phyloP scores from a whole-genome alignment of 2,329 filamentous ascomycete genomes.

The Aspergillus jensenii region DNA sequence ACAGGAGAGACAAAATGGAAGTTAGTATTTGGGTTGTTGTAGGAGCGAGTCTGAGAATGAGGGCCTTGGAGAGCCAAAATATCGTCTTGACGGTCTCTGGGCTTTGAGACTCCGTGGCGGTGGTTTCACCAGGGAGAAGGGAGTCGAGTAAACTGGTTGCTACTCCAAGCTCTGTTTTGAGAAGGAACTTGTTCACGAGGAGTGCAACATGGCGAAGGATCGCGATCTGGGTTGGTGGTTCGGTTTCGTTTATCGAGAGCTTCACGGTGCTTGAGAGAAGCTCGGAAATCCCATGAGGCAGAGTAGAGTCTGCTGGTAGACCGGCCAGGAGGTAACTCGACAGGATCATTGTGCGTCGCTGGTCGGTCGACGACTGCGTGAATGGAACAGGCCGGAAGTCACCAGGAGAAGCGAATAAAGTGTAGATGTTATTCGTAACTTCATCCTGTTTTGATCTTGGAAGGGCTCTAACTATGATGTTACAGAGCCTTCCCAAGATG shows the following conservation, averaged over 20 bases:
- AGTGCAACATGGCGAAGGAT: conserved; percentile 44
- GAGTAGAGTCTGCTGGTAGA: conserved; percentile 40
- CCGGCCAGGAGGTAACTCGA: conserved; percentile 59
- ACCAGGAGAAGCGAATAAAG: conserved; percentile 46
- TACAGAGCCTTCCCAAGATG: conserved; percentile 60
- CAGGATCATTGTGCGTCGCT: conserved; percentile 52
- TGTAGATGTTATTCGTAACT: conserved; percentile 56
- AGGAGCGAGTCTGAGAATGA: conserved; percentile 55
- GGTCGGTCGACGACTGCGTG: conserved; percentile 27
- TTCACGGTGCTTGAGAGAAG: conserved; percentile 38
- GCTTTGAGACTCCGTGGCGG: conserved; percentile 23
- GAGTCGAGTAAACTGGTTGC: conserved; percentile 33
- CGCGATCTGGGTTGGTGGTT: conserved; percentile 39
- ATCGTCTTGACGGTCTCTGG: conserved; percentile 52
- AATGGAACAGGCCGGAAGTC: conserved; percentile 38
- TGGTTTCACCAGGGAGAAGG: conserved; percentile 25
- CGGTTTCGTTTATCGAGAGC: conserved; percentile 31
- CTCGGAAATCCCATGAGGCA: conserved; percentile 31
- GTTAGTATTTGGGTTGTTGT: conserved; percentile 52
- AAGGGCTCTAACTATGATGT: conserved; percentile 58
- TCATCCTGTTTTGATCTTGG: conserved; percentile 52
- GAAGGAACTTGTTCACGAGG: conserved; percentile 43
- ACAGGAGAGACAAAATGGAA: conserved; percentile 48
- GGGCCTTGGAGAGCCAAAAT: conserved; percentile 62
- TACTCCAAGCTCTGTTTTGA: conserved; percentile 31